Evolutionary conservation across 306 rosid genomes (phyloP).

Genomic region (Heteromeles arbutifolia): DNA sequence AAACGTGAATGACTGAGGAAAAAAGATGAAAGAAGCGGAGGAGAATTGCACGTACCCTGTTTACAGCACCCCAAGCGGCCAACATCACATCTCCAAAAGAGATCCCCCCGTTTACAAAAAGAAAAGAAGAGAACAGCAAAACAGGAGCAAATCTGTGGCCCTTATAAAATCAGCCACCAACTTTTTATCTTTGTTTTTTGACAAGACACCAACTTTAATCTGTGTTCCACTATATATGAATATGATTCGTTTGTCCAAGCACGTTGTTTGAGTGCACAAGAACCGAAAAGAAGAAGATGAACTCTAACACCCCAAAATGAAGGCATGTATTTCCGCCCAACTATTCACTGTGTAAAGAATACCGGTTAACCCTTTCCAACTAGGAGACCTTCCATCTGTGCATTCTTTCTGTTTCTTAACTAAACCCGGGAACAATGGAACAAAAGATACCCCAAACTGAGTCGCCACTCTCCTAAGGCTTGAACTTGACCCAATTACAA

Average conservation of each 20-base stretch:
- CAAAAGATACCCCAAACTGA: conserved; percentile 70
- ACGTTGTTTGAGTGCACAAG: conserved; percentile 31
- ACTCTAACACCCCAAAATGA: conserved; percentile 81
- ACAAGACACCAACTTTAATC: conserved; percentile 49
- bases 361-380: conserved; percentile 81
- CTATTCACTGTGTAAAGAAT: conserved; percentile 74
- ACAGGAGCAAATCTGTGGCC: conserved; percentile 61
- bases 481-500: conserved; percentile 81
- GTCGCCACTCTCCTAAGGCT: conserved; percentile 75
- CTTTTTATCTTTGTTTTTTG: conserved; percentile 36
- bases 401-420: conserved; percentile 65
- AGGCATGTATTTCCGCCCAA: conserved; percentile 99
- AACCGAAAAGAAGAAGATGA: conserved; percentile 23
- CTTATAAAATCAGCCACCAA: conserved; percentile 65
- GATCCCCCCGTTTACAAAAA: conserved; percentile 44
- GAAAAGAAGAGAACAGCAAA: conserved; percentile 27
- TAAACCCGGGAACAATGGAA: conserved; percentile 71
- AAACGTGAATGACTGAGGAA: not conserved
- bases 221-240: conserved; percentile 42
- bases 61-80: conserved; percentile 32
- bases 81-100: conserved; percentile 38
- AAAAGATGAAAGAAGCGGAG: conserved; percentile 7
- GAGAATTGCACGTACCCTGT: conserved; percentile 36
- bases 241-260: conserved; percentile 34
- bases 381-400: conserved; percentile 39